A percentile compares a stretch with the other conserved stretches of the same genome.
Conservation (phyloP, 2,329 filamentous ascomycete species). For the Alternaria conjuncta region DNA sequence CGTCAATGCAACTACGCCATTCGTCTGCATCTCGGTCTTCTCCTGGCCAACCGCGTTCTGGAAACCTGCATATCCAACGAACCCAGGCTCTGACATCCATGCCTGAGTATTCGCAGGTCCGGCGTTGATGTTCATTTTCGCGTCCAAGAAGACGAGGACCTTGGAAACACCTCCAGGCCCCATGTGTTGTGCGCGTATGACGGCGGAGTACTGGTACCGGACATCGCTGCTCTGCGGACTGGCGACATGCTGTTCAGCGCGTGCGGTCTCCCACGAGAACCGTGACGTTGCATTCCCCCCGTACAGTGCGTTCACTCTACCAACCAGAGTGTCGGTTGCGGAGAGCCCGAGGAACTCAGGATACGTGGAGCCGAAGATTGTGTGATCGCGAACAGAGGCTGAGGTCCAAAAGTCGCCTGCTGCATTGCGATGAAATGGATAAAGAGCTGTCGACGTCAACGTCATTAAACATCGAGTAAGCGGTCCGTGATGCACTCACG, state of each 20-base stretch:
- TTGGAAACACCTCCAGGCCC: neutral
- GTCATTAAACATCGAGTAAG: neutral
- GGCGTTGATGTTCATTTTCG: neutral
- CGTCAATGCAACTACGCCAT: neutral
- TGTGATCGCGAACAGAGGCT: slow-evolving; percentile 63
- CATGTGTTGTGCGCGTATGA: neutral
- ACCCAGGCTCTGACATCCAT: neutral
- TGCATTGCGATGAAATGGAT: slow-evolving; percentile 35
- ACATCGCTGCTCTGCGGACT: neutral
- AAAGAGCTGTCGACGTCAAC: neutral
- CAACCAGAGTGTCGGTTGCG: neutral
- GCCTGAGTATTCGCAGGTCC: neutral
- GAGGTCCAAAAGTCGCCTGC: slow-evolving; percentile 73
- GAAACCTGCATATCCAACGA: neutral
- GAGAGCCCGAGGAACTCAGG: slow-evolving; percentile 55
- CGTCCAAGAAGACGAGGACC: neutral
- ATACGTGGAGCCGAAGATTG: slow-evolving; percentile 76
- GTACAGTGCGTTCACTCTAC: neutral
- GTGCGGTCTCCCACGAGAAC: neutral
- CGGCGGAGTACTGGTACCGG: neutral
- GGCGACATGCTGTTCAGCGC: neutral
- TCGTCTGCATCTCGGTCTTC: neutral
- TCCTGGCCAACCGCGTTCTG: neutral
- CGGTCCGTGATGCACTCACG: neutral
- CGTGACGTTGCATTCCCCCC: neutral